Base-by-base conservation (phyloP, 768 basidiomycete species). In the Xerocomellus amylosporus region DNA sequence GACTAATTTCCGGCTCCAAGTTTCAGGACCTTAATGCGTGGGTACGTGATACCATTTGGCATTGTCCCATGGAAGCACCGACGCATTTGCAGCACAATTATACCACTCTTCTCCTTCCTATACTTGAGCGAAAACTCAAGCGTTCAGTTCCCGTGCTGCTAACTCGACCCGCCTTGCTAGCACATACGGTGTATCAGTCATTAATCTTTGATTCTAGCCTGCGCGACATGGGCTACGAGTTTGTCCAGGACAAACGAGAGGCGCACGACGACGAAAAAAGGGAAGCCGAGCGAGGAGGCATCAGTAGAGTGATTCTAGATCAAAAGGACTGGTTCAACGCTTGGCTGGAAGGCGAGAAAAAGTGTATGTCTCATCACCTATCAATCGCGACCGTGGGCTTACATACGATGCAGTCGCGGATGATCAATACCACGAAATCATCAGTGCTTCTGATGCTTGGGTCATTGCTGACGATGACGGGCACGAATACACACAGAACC, bases 131-230 rank as follows among this genome's bases (percentile, higher is more conserved):
- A 30, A 93, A 98, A 63, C 75, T 98, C 13, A 79, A 77, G 39
- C 83, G 81, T 42, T 86, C 90, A 0, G 75, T 94, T 34, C 90
- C 93, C 0, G 67, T 79, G 19, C 71, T 98, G 12, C 73, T 98
- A 5, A 73, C 82, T 2, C 84, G 87, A 59, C 90, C 97, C 0
- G 84, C 93, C 0, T 73, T 98, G 20, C 77, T 99, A 8, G 97
- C 97, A 2, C 96, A 99, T 65, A 98, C 94, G 1, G 88, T 98
- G 45, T 96, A 96, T 67, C 93, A 98, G 69, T 83, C 94, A 0
- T 75, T 98, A 4, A 71, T 85, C 0, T 99, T 98, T 60, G 97
- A 99, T 70, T 82, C 86, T 26, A 78, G 85, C 20, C 65, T 98
- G 36, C 72, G 76, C 17, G 88, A 89, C 58, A 83, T 85, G 67